Evolutionary conservation across 2,329 filamentous ascomycete species (phyloP).

Genomic region (Fusarium odoratissimum): DNA sequence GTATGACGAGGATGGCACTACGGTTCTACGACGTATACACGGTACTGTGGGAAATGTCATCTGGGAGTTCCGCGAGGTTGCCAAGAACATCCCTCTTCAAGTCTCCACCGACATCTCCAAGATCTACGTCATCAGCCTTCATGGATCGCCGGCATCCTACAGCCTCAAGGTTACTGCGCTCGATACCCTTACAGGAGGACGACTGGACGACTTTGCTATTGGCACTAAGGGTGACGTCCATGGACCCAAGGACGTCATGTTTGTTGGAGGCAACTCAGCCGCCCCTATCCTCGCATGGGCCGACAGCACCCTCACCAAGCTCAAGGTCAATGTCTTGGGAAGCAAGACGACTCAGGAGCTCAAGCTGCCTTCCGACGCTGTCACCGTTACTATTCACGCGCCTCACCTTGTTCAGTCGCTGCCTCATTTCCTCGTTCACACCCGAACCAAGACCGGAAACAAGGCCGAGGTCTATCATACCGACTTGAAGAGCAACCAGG

Average conservation of each 20-base stretch:
- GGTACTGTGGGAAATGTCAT: slow-evolving; percentile 77
- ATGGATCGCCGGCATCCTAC: slow-evolving; percentile 75
- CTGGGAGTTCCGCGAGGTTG: slow-evolving; percentile 81
- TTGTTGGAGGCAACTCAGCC: slow-evolving; percentile 80
- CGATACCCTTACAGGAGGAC: slow-evolving; percentile 78
- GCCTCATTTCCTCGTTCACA: slow-evolving; percentile 88
- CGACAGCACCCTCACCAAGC: slow-evolving; percentile 68
- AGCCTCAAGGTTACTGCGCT: slow-evolving; percentile 81
- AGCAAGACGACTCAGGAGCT: slow-evolving; percentile 68
- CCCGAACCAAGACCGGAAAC: slow-evolving; percentile 74
- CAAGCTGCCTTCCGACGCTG: slow-evolving; percentile 59
- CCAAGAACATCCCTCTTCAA: slow-evolving; percentile 79
- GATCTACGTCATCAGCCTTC: slow-evolving; percentile 82
- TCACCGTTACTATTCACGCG: slow-evolving; percentile 75
- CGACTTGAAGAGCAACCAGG: slow-evolving; percentile 73
- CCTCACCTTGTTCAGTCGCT: slow-evolving; percentile 77
- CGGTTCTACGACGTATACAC: slow-evolving; percentile 76
- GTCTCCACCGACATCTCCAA: slow-evolving; percentile 75
- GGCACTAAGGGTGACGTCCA: slow-evolving; percentile 80
- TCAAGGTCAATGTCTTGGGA: slow-evolving; percentile 79
- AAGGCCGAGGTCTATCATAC: slow-evolving; percentile 90
- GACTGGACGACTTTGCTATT: slow-evolving; percentile 76
- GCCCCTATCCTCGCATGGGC: slow-evolving; percentile 82
- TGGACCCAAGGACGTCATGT: slow-evolving; percentile 72
- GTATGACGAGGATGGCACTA: slow-evolving; percentile 67